Evolutionary conservation across 2,329 filamentous ascomycete species (phyloP).

Genomic region (Fusarium redolens): DNA sequence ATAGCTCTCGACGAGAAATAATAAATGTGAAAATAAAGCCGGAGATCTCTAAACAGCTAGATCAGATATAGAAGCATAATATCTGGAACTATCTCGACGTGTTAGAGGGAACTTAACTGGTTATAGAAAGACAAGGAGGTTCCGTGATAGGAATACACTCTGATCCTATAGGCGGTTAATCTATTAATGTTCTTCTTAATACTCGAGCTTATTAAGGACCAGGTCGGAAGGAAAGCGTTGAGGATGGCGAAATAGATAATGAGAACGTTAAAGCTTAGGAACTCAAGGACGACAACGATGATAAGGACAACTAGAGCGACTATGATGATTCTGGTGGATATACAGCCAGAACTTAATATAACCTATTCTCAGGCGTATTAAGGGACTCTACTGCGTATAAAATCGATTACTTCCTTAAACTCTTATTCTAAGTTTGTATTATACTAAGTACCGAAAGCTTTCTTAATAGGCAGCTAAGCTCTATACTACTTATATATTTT

Average conservation of each 20-base stretch:
- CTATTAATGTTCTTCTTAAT: not conserved
- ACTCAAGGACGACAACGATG: not conserved
- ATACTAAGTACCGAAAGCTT: no score
- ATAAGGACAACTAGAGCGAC: no score
- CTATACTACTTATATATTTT: no score
- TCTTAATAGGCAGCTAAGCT: no score
- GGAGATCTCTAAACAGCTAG: not conserved
- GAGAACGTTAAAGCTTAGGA: not conserved
- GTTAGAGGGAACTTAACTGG: not conserved
- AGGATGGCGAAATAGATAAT: not conserved
- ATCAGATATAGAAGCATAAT: not conserved
- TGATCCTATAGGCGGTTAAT: not conserved
- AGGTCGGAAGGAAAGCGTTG: not conserved
- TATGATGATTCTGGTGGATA: no score
- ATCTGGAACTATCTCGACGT: not conserved
- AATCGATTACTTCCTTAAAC: no score
- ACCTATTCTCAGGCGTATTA: no score
- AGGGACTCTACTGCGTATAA: no score
- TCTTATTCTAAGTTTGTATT: no score
- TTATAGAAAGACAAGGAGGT: not conserved
- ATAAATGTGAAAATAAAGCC: not conserved
- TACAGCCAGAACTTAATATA: no score
- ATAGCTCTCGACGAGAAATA: not conserved
- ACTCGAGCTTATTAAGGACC: not conserved
- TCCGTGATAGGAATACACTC: not conserved